Percentiles rank a stretch among this genome's conserved stretches.
phyloP scores from a whole-genome alignment of 768 basidiomycete species.

The Suillus discolor region DNA sequence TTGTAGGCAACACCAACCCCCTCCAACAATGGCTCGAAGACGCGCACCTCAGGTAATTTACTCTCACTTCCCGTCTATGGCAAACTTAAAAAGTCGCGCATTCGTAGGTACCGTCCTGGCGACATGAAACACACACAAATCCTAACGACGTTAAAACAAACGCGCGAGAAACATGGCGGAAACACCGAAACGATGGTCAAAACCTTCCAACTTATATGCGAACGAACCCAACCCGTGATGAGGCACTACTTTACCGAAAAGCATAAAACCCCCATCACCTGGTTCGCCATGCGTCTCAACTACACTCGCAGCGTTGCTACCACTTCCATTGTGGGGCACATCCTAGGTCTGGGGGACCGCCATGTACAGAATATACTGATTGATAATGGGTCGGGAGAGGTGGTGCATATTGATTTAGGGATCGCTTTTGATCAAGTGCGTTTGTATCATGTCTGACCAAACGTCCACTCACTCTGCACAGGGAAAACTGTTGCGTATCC shows the following conservation, averaged over 20 bases:
- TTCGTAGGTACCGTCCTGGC: constrained; percentile 62
- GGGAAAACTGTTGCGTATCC: constrained; percentile 79
- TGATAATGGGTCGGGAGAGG: constrained; percentile 79
- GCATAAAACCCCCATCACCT: constrained; percentile 84
- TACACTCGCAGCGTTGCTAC: constrained; percentile 94
- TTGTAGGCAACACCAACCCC: constrained; percentile 77
- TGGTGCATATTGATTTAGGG: constrained; percentile 95
- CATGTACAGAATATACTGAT: constrained; percentile 92
- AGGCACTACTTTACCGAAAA: constrained; percentile 92
- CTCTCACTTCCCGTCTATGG: constrained; percentile 19
- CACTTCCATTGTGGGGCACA: constrained; percentile 90
- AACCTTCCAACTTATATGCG: constrained; percentile 40
- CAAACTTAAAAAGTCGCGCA: constrained; percentile 7
- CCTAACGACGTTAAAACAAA: constrained; percentile 28
- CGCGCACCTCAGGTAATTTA: constrained; percentile 61
- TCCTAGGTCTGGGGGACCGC: constrained; percentile 91
- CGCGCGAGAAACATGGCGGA: constrained; percentile 35
- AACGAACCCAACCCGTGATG: constrained; percentile 80
- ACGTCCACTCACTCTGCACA: constrained; percentile 29
- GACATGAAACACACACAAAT: constrained; percentile 48
- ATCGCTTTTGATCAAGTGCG: constrained; percentile 93
- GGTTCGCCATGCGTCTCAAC: constrained; percentile 89
- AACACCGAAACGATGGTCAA: constrained; percentile 33
- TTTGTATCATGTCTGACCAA: neutral
- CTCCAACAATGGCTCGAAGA: constrained; percentile 60